Evolutionary conservation across 257 asterid species (phyloP).

Genomic region (Solanum chiquidenum): DNA sequence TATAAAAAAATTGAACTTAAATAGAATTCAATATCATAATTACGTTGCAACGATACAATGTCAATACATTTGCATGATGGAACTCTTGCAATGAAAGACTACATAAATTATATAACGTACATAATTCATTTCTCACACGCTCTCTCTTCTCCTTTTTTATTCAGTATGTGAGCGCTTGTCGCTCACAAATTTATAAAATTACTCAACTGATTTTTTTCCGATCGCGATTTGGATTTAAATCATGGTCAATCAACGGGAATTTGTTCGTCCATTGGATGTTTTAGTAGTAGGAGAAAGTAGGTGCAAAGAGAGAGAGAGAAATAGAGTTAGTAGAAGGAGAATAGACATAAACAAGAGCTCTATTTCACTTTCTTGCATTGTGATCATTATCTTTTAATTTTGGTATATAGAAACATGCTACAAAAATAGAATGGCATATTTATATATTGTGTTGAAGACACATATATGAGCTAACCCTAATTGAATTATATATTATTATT

Average conservation of each 20-base stretch:
- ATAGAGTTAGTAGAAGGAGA: not conserved
- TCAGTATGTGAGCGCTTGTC: not conserved
- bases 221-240: not conserved
- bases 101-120: not conserved
- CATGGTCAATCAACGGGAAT: not conserved
- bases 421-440: not conserved
- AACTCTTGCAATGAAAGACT: not conserved
- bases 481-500: too few species aligned
- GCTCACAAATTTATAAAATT: not conserved
- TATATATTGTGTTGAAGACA: not conserved
- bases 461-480: not conserved
- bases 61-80: not conserved
- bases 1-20: not conserved
- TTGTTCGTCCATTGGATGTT: not conserved
- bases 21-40: not conserved
- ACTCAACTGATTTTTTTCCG: not conserved
- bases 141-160: not conserved
- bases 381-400: not conserved
- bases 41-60: too few species aligned
- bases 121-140: too few species aligned
- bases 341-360: conserved; percentile 16
- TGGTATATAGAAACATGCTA: not conserved
- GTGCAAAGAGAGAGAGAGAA: not conserved
- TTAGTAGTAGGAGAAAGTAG: not conserved
- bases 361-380: conserved; percentile 5